Conservation (phyloP, 805 yeast species). For the Starmera pachycereana region DNA sequence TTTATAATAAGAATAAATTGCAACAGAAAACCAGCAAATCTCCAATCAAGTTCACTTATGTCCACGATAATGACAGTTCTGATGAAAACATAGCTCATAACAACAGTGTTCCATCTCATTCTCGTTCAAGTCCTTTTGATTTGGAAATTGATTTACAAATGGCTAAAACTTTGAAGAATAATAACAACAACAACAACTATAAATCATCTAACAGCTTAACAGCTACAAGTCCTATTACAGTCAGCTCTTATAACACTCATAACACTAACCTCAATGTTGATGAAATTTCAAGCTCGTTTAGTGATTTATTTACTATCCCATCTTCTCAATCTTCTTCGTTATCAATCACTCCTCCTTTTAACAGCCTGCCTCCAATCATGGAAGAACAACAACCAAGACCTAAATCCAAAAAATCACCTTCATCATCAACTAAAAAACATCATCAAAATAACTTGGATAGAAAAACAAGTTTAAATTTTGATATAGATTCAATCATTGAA, state of each 20-base stretch:
- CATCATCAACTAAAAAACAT: not conserved
- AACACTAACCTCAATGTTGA: constrained; percentile 1
- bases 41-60: constrained; percentile 8
- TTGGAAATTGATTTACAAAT: constrained; percentile 24
- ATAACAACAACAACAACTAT: not conserved
- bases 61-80: constrained; percentile 4
- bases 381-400: constrained; percentile 9
- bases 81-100: constrained; percentile 3
- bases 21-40: constrained; percentile 11
- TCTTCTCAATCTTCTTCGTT: constrained; percentile 15
- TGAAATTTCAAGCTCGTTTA: constrained; percentile 18
- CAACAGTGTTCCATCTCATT: constrained; percentile 1
- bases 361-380: constrained; percentile 13
- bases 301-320: constrained; percentile 17
- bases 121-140: constrained; percentile 12
- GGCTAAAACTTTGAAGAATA: constrained; percentile 20
- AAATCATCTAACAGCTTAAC: not conserved
- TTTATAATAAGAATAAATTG: constrained; percentile 5
- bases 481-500: constrained; percentile 56
- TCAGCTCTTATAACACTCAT: not conserved
- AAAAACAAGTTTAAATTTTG: constrained; percentile 18
- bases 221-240: constrained; percentile 1
- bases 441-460: not conserved
- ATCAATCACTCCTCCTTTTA: constrained; percentile 14
- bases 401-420: not conserved